phyloP scores from a whole-genome alignment of 1,284 basidiomycete genomes.

The Ganoderma sp. region DNA sequence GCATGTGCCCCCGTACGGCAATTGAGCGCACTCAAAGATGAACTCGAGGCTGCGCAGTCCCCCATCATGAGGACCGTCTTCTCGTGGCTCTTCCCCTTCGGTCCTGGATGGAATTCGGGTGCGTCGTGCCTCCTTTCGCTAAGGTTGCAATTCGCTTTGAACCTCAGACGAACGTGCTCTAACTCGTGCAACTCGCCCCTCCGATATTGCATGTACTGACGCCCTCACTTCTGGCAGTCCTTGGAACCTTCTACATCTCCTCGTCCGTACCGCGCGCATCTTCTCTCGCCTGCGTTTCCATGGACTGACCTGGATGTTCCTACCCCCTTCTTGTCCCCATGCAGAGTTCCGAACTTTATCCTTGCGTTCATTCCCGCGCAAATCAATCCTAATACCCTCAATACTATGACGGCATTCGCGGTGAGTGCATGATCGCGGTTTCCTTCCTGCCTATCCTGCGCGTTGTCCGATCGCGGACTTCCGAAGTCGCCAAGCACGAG shows the following conservation, averaged over 20 bases:
- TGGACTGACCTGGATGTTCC: conserved; percentile 25
- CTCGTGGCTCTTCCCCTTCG: conserved; percentile 81
- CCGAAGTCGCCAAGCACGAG: conserved; percentile 17
- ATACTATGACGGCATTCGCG: conserved; percentile 90
- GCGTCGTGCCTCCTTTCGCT: conserved; percentile 32
- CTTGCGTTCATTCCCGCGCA: conserved; percentile 88
- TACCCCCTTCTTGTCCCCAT: background rate
- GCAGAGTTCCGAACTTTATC: conserved; percentile 88
- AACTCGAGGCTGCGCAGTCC: conserved; percentile 66
- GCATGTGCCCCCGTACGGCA: conserved; percentile 56
- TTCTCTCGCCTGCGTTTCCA: conserved; percentile 27
- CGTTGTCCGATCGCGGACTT: background rate
- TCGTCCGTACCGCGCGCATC: conserved; percentile 60
- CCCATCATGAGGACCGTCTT: conserved; percentile 80
- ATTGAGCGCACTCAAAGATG: conserved; percentile 62
- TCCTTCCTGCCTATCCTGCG: conserved; percentile 18
- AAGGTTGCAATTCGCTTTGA: conserved; percentile 17
- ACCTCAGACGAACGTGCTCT: conserved; percentile 33
- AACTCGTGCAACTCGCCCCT: conserved; percentile 8
- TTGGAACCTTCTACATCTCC: conserved; percentile 93
- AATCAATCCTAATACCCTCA: conserved; percentile 82
- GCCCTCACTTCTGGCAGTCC: conserved; percentile 48
- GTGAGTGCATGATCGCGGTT: conserved; percentile 48
- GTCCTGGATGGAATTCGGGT: conserved; percentile 86
- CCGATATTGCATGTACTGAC: conserved; percentile 14